phyloP scores from a whole-genome alignment of 106 monocot genomes.

The Apostasia shenzhenica region DNA sequence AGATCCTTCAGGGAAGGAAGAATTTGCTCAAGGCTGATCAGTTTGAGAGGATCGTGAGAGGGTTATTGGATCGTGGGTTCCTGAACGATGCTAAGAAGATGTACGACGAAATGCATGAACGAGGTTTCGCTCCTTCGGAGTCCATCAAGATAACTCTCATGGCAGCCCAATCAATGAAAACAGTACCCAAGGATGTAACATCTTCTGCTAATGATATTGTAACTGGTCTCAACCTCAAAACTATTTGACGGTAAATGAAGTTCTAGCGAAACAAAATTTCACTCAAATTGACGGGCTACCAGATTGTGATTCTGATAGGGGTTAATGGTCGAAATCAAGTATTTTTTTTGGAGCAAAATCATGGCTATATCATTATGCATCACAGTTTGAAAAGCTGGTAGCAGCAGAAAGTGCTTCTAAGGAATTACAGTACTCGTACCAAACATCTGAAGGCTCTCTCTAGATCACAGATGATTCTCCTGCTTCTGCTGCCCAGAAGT shows the following conservation, averaged over 20 bases:
- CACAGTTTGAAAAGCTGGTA: too few relatives aligned
- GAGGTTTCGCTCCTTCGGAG: slow-evolving; percentile 41
- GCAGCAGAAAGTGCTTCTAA: not conserved
- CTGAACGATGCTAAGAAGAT: slow-evolving; percentile 54
- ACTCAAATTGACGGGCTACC: too few relatives aligned
- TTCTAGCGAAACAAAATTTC: too few relatives aligned
- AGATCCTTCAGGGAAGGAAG: slow-evolving; percentile 56
- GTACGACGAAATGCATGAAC: slow-evolving; percentile 38
- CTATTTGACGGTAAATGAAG: too few relatives aligned
- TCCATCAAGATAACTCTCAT: slow-evolving; percentile 18
- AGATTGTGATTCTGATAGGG: not conserved
- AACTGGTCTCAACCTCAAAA: too few relatives aligned
- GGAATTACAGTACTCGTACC: too few relatives aligned
- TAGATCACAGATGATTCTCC: slow-evolving; percentile 27
- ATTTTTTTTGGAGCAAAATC: not conserved
- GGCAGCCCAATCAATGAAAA: slow-evolving; percentile 30
- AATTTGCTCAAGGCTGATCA: slow-evolving; percentile 36
- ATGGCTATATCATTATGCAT: too few relatives aligned
- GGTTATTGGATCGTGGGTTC: slow-evolving; percentile 50
- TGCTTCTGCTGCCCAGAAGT: slow-evolving; percentile 13
- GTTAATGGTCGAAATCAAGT: not conserved
- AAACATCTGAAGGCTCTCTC: not conserved
- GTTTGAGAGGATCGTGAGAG: slow-evolving; percentile 59
- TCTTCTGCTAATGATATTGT: too few relatives aligned
- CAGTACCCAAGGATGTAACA: not conserved